Evolutionary conservation across 495 filamentous ascomycete species (phyloP), one percentile per base, ranked within the genome.

Genomic region (Lophium mytilinum): DNA sequence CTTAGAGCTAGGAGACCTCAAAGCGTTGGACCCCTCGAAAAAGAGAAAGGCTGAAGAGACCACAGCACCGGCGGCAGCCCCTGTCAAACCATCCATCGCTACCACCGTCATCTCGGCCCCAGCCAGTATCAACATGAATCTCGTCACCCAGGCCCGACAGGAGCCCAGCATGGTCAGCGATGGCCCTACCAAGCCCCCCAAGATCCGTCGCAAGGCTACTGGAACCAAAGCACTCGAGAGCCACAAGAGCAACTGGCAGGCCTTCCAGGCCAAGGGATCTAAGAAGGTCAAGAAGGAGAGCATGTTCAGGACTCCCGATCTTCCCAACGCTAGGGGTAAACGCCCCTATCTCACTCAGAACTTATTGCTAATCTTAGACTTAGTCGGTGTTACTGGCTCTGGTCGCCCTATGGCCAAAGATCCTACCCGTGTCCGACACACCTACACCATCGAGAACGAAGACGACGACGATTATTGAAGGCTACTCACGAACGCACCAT

Each of bases 381-480:
- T 52, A 95, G 93, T 98, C 61, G 93, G 93, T 14, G 95, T 96
- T 66, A 96, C 90, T 14, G 93, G 93, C 40, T 95, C 90, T 40
- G 93, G 93, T 36, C 88, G 93, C 67, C 78, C 83, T 52, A 96
- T 96, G 93, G 86, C 89, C 63, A 95, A 95, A 67, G 92, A 96
- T 69, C 82, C 84, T 24, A 81, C 84, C 39, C 77, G 93, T 58
- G 85, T 81, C 62, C 85, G 89, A 58, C 89, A 95, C 68, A 86
- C 92, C 56, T 95, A 95, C 70, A 85, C 93, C 67, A 78, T 85
- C 50, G 83, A 75, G 62, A 89, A 89, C 11, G 88, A 95, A 37
- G 79, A 91, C 60, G 84, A 56, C 19, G 10, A 21, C 17, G 34
- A 50, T 0, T 14, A 37, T 15, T 30, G 52, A 57, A 18, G 30